Evolutionary conservation across 2,329 filamentous ascomycete genomes (phyloP).

Genomic region (Ploettnerulaceae sp.): DNA sequence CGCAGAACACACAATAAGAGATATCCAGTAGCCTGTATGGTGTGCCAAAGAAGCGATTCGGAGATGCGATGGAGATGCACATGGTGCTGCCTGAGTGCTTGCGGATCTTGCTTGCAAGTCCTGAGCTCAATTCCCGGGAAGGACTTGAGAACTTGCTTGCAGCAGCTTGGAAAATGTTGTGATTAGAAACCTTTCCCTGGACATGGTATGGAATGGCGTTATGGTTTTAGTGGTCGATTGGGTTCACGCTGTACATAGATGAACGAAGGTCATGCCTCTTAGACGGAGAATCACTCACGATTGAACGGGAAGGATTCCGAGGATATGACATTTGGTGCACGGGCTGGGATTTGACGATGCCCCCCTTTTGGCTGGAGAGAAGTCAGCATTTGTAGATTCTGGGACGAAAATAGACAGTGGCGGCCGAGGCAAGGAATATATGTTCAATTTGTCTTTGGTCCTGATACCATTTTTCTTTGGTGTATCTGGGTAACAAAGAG

Average conservation of each 20-base stretch:
- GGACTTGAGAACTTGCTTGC: slow-evolving; percentile 26
- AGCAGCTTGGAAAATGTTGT: slow-evolving; percentile 18
- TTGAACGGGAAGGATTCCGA: neutral
- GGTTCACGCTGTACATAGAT: neutral
- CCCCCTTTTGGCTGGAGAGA: too few species aligned
- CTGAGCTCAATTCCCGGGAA: slow-evolving; percentile 25
- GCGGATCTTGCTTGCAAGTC: slow-evolving; percentile 30
- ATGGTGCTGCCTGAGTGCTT: slow-evolving; percentile 34
- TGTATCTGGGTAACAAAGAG: too few species aligned
- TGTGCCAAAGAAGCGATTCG: slow-evolving; percentile 30
- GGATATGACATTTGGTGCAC: neutral
- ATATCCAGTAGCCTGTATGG: slow-evolving; percentile 33
- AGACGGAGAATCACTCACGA: neutral
- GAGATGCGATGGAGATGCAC: slow-evolving; percentile 31
- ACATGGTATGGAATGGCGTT: neutral
- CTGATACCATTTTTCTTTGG: neutral
- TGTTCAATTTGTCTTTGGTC: neutral
- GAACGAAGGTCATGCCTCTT: neutral
- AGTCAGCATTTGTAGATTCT: slow-evolving; percentile 1
- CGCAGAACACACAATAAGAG: slow-evolving; percentile 27
- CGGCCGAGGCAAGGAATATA: neutral
- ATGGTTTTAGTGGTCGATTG: neutral
- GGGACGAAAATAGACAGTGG: neutral
- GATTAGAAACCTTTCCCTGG: neutral
- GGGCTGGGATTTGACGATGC: neutral